Evolutionary conservation across 805 yeast genomes (phyloP).

Genomic region (Suhomyces sp.): DNA sequence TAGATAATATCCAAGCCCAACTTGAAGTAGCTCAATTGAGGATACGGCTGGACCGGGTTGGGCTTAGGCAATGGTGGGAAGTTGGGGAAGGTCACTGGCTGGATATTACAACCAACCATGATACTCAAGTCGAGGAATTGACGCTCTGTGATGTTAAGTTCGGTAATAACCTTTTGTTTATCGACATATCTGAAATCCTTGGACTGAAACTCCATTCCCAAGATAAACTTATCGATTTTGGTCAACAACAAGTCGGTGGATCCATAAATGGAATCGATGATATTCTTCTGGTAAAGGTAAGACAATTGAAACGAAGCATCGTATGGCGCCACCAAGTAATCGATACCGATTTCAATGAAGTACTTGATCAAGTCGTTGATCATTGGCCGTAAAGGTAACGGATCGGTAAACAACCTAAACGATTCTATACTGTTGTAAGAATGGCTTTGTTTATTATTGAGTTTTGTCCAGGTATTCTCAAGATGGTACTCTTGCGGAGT

Average conservation of each 20-base stretch:
- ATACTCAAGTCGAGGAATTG: constrained; percentile 75
- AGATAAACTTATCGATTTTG: constrained; percentile 64
- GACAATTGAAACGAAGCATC: constrained; percentile 77
- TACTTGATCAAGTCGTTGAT: constrained; percentile 54
- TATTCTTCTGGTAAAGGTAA: constrained; percentile 54
- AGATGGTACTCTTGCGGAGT: constrained; percentile 39
- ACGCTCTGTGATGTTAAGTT: constrained; percentile 56
- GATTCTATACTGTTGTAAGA: constrained; percentile 34
- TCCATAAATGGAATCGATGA: constrained; percentile 76
- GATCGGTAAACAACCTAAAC: constrained; percentile 52
- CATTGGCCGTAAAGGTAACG: constrained; percentile 49
- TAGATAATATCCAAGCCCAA: constrained; percentile 38
- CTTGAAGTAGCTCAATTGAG: constrained; percentile 39
- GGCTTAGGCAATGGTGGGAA: constrained; percentile 47
- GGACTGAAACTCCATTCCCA: constrained; percentile 64
- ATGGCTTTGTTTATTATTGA: constrained; percentile 25
- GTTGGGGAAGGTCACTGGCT: constrained; percentile 57
- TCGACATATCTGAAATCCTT: constrained; percentile 68
- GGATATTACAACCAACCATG: constrained; percentile 75
- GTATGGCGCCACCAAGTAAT: constrained; percentile 79
- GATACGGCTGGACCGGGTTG: constrained; percentile 37
- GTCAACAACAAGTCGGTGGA: constrained; percentile 75
- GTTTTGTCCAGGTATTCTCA: constrained; percentile 38
- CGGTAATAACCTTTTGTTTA: constrained; percentile 53
- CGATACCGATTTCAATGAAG: constrained; percentile 54